Evolutionary conservation across 306 rosid genomes (phyloP).

Genomic region (Trifolium dubium): DNA sequence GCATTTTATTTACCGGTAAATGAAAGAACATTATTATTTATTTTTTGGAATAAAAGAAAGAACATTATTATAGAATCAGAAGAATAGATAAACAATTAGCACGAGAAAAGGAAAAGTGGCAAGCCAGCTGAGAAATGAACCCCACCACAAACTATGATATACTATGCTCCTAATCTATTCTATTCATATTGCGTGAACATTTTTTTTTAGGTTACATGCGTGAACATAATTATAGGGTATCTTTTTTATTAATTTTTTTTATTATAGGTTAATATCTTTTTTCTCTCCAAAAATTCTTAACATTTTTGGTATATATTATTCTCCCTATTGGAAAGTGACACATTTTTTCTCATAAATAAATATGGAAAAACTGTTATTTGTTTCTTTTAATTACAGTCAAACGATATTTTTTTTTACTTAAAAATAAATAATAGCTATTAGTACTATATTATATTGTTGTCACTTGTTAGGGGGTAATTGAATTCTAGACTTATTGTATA

Average conservation of each 20-base stretch:
- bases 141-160: slow-evolving; percentile 15
- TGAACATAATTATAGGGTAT: neutral
- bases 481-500: neutral
- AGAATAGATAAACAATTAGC: slow-evolving; percentile 1
- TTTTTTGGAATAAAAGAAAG: no score
- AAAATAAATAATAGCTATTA: no score
- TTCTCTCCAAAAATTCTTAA: neutral
- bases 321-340: neutral
- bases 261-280: neutral
- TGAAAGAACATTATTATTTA: slow-evolving; percentile 25
- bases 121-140: slow-evolving; percentile 34
- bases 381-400: no score
- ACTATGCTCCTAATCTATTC: no score
- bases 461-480: no score
- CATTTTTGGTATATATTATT: neutral
- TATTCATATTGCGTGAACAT: no score
- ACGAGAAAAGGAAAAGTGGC: slow-evolving; percentile 38
- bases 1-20: no score
- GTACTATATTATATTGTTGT: no score
- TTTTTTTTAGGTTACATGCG: no score
- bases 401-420: no score
- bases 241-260: no score
- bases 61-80: neutral
- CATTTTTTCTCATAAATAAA: neutral
- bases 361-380: neutral